These are phyloP conservation scores for Sphagnum fallax DNA, from an alignment of 228 moss, liverwort and hornwort species.

Conservation along the genomic window DNA sequence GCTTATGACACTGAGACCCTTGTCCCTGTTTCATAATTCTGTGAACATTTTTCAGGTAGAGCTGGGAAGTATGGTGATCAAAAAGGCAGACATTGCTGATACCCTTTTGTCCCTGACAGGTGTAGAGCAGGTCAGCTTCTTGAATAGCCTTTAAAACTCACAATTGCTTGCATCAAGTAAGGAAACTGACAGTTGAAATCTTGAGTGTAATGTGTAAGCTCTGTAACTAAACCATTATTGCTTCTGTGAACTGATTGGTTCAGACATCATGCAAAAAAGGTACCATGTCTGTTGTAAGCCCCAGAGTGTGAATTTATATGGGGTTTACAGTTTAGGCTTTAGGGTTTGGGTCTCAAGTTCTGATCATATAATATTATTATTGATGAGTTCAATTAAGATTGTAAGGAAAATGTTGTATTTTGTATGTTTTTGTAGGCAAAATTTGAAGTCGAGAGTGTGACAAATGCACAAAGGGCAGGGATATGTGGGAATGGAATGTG, in stretches of 20 bases:
- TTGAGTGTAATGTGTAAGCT: not conserved
- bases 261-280: not conserved
- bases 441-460: not conserved
- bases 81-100: not conserved
- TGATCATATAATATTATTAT: too few relatives aligned
- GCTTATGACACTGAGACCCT: not conserved
- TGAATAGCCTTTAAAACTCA: not conserved
- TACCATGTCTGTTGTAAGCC: not conserved
- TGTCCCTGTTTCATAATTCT: not conserved
- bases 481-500: constrained; percentile 85
- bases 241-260: not conserved
- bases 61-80: not conserved
- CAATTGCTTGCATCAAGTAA: not conserved
- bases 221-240: not conserved
- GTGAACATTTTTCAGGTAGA: not conserved
- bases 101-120: not conserved
- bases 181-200: not conserved
- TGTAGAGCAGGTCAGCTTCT: not conserved
- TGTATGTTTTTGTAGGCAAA: not conserved
- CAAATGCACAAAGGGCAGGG: constrained; percentile 48
- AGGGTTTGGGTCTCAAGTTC: too few relatives aligned
- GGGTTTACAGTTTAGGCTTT: too few relatives aligned
- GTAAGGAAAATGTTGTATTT: not conserved
- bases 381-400: not conserved
- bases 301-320: too few relatives aligned